A percentile compares a stretch with the other conserved stretches of the same genome.
These are phyloP conservation scores for Trichoderma sp. DNA, from an alignment of 2,329 filamentous ascomycete species.

Conservation along the genomic window DNA sequence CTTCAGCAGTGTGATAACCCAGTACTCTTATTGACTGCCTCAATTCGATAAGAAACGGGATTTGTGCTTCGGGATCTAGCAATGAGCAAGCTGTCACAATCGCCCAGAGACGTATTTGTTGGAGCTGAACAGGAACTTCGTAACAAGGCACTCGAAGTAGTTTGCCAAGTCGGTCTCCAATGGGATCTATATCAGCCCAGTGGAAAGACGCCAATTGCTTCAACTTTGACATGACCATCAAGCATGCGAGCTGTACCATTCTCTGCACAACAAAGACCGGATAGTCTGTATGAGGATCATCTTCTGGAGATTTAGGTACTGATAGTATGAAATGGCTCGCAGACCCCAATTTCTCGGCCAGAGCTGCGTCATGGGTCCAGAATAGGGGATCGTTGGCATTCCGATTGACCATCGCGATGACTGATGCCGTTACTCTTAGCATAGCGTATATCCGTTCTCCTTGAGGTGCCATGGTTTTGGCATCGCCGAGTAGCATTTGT, in stretches of 20 bases:
- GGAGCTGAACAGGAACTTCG: not conserved
- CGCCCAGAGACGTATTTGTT: not conserved
- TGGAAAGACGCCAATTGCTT: not conserved
- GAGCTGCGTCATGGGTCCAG: not conserved
- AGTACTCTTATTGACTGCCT: not conserved
- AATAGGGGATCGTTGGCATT: not conserved
- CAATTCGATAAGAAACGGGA: not conserved
- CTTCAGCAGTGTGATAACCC: not conserved
- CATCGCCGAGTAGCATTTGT: not conserved
- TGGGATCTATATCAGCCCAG: not conserved
- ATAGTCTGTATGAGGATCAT: not conserved
- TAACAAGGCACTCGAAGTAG: not conserved
- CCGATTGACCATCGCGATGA: not conserved
- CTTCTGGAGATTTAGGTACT: not conserved
- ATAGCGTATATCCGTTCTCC: not conserved
- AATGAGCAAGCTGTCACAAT: not conserved
- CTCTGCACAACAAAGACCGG: not conserved
- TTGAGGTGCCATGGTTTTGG: not conserved
- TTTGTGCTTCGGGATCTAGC: not conserved
- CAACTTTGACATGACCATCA: not conserved
- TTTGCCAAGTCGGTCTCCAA: not conserved
- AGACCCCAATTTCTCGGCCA: not conserved
- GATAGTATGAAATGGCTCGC: not conserved
- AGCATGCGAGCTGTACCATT: slow-evolving; percentile 9
- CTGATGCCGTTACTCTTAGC: not conserved